Percentiles rank a stretch among this genome's conserved stretches.
Evolutionary conservation across 2,329 filamentous ascomycete species (phyloP).

Genomic region (Stachybotrys chlorohalonatus): DNA sequence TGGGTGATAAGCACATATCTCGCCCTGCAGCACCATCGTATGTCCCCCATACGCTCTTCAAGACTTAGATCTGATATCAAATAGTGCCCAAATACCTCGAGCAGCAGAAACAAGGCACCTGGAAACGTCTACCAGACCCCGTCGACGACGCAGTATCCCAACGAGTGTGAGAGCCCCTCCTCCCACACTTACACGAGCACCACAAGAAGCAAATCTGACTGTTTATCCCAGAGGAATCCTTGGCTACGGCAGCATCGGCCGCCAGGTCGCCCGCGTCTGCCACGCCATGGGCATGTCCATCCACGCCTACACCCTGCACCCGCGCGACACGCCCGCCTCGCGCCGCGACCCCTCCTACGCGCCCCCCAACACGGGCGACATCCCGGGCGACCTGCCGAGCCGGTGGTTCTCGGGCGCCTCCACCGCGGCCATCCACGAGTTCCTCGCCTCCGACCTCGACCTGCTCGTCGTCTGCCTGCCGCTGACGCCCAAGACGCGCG

Average conservation of each 20-base stretch:
- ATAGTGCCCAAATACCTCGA: constrained; percentile 36
- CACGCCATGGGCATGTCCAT: constrained; percentile 62
- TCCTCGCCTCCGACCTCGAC: constrained; percentile 41
- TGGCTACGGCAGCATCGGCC: constrained; percentile 45
- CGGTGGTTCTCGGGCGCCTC: constrained; percentile 41
- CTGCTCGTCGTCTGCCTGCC: constrained; percentile 43
- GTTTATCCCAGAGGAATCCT: constrained; percentile 42
- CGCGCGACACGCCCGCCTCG: constrained; percentile 57
- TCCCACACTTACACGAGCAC: no score
- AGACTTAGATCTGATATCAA: not conserved
- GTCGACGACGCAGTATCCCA: constrained; percentile 36
- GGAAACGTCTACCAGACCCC: constrained; percentile 24
- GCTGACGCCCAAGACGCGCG: constrained; percentile 36
- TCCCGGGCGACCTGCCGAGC: constrained; percentile 35
- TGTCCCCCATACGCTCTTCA: constrained; percentile 8
- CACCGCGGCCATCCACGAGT: constrained; percentile 35
- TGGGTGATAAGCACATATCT: constrained; percentile 46
- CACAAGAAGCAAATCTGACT: not conserved
- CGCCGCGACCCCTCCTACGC: constrained; percentile 56
- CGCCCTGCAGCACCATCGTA: constrained; percentile 37
- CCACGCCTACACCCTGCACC: constrained; percentile 64
- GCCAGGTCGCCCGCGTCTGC: constrained; percentile 46
- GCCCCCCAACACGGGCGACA: constrained; percentile 55
- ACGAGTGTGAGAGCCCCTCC: constrained; percentile 32
- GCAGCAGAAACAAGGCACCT: constrained; percentile 31